phyloP scores from a whole-genome alignment of 306 rosid genomes.

The Citrullus amarus region DNA sequence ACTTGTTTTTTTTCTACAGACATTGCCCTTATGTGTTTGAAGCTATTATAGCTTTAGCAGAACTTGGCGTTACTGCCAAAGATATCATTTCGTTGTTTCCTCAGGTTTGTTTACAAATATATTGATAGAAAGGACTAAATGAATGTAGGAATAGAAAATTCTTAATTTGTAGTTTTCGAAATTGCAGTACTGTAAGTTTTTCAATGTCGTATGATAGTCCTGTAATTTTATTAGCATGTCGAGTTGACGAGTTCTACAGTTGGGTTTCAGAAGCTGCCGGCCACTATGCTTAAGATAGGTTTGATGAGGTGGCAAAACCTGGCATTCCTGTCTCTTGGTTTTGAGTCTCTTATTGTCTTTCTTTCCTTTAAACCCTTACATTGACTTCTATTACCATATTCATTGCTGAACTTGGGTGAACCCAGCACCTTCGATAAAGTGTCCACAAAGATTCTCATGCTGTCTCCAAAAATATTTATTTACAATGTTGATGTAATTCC shows the following conservation, averaged over 20 bases:
- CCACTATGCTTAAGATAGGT: not conserved
- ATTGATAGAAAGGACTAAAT: not conserved
- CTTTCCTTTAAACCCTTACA: not conserved
- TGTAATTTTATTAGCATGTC: not conserved
- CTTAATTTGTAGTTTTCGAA: not conserved
- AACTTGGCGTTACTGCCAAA: constrained; percentile 62
- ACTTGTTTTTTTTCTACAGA: constrained; percentile 25
- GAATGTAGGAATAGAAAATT: not conserved
- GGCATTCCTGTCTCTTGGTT: not conserved
- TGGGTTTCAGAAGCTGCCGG: not conserved
- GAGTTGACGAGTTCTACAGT: not conserved
- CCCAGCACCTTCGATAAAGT: not conserved
- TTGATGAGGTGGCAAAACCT: not conserved
- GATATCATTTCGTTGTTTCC: constrained; percentile 86
- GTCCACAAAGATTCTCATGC: not conserved
- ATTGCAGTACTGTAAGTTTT: not conserved
- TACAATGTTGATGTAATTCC: not conserved
- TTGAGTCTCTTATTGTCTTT: not conserved
- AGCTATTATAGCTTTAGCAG: constrained; percentile 81
- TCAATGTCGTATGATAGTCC: not conserved
- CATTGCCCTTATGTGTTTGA: constrained; percentile 77
- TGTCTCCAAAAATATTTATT: not conserved
- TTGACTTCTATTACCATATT: not conserved
- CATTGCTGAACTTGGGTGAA: not conserved
- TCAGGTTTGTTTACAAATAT: constrained; percentile 47